Evolutionary conservation across 1,139 yeast genomes (phyloP).

Genomic region (Wickerhamomyces sp.): DNA sequence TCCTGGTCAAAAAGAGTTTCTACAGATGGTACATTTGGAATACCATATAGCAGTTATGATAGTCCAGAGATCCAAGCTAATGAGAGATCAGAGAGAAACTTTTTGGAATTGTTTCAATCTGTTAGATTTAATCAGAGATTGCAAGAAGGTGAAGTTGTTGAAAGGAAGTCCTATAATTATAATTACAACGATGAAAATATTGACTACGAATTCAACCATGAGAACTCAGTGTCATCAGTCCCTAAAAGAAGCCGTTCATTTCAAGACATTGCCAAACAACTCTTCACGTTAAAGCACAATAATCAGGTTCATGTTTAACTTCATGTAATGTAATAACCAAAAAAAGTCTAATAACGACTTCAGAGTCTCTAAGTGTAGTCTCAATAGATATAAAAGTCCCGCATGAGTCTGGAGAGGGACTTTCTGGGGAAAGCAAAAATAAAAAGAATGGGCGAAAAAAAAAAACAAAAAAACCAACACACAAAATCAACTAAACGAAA

Average conservation of each 20-base stretch:
- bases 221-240: not conserved
- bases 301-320: too few species aligned
- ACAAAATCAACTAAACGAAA: not conserved
- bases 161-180: slow-evolving; percentile 4
- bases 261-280: not conserved
- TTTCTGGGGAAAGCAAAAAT: slow-evolving; percentile 12
- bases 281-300: not conserved
- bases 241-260: slow-evolving; percentile 1
- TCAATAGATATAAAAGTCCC: too few species aligned
- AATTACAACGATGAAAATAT: slow-evolving; percentile 1
- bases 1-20: not conserved
- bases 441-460: not conserved
- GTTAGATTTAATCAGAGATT: slow-evolving; percentile 9
- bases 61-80: too few species aligned
- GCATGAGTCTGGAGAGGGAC: slow-evolving; percentile 5
- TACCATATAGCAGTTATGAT: not conserved
- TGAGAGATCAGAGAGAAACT: not conserved
- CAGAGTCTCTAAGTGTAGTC: too few species aligned
- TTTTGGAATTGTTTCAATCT: slow-evolving; percentile 12
- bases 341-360: not conserved
- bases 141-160: slow-evolving; percentile 6
- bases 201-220: not conserved
- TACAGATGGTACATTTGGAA: not conserved
- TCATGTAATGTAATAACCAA: not conserved
- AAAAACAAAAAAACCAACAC: not conserved